Conservation (phyloP, 2,329 filamentous ascomycete species). For the Alternaria longipes region DNA sequence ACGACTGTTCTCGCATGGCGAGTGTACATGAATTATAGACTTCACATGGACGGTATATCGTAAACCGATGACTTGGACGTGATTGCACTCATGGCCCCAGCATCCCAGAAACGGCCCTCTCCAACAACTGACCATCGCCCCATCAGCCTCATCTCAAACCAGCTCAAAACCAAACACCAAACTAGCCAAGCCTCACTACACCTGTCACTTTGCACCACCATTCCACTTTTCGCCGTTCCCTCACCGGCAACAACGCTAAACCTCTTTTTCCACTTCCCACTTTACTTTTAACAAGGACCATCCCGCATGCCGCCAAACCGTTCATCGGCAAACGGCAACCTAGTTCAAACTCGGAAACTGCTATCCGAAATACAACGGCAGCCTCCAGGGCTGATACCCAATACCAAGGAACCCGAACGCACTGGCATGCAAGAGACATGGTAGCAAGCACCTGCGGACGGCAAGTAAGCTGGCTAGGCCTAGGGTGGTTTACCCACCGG, state of each 20-base stretch:
- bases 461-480: background rate
- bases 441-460: background rate
- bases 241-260: background rate
- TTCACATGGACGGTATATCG: background rate
- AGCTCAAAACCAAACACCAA: background rate
- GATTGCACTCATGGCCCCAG: background rate
- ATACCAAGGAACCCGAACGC: background rate
- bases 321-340: conserved; percentile 8
- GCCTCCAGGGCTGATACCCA: background rate
- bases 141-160: background rate
- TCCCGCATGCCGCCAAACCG: conserved; percentile 8
- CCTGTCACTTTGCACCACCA: background rate
- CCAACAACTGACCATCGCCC: background rate
- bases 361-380: conserved; percentile 2
- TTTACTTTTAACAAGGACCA: conserved; percentile 5
- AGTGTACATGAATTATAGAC: conserved; percentile 2
- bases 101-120: background rate
- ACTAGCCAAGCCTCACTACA: background rate
- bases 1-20: background rate
- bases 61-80: background rate
- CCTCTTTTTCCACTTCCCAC: background rate
- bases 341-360: conserved; percentile 5
- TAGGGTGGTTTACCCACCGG: background rate
- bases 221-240: conserved; percentile 2
- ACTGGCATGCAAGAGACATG: background rate